phyloP scores from a whole-genome alignment of 805 yeast species.

The Myxozyma nipponensis region DNA sequence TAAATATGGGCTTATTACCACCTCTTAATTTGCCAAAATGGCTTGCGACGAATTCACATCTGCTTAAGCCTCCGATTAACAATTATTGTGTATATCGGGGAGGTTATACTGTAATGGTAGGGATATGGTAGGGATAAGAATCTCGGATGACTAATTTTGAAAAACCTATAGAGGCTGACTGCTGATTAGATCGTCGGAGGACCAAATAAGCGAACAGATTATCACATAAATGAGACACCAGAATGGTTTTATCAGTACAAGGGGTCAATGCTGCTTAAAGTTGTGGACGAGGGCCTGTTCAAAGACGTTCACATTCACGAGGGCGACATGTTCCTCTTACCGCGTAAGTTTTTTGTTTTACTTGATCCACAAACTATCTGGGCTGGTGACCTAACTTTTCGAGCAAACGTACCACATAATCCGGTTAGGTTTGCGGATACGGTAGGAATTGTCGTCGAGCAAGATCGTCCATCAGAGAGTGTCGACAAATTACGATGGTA shows the following conservation, averaged over 20 bases:
- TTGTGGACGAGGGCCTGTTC: slow-evolving; percentile 75
- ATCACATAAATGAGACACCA: slow-evolving; percentile 90
- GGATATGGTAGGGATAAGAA: too few relatives aligned
- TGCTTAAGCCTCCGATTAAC: slow-evolving; percentile 87
- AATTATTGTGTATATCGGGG: slow-evolving; percentile 87
- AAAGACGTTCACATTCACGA: slow-evolving; percentile 71
- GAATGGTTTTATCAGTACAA: slow-evolving; percentile 88
- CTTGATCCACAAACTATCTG: not conserved
- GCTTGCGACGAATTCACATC: slow-evolving; percentile 70
- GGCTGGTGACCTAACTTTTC: not conserved
- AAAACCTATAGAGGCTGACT: too few relatives aligned
- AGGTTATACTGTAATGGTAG: slow-evolving; percentile 82
- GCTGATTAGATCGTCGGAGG: slow-evolving; percentile 70
- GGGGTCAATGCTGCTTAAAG: slow-evolving; percentile 77
- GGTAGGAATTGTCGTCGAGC: slow-evolving; percentile 87
- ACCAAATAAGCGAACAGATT: slow-evolving; percentile 90
- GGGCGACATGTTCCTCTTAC: slow-evolving; percentile 84
- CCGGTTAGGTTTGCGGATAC: slow-evolving; percentile 85
- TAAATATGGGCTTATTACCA: not conserved
- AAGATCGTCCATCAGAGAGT: slow-evolving; percentile 72
- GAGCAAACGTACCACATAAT: slow-evolving; percentile 75
- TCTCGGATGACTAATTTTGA: too few relatives aligned
- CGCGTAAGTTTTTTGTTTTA: slow-evolving; percentile 37
- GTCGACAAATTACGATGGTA: slow-evolving; percentile 85
- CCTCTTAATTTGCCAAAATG: slow-evolving; percentile 68